Base-by-base conservation (phyloP, 2,329 filamentous ascomycete genomes). In the Hymenoscyphus fructigenus region DNA sequence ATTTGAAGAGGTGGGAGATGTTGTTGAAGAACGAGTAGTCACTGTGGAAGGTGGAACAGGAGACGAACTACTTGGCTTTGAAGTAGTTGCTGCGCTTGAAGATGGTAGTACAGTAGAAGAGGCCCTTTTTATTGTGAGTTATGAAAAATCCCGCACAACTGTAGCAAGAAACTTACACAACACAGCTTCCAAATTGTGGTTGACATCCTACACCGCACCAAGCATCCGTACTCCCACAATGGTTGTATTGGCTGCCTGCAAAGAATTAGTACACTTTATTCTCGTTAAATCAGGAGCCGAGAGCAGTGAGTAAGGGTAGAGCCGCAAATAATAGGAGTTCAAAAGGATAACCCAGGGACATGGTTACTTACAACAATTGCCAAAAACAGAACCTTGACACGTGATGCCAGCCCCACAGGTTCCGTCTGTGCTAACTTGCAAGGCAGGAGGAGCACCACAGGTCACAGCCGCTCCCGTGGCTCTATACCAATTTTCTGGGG, bases 401-500 rank as follows among this genome's bases (percentile, higher is more conserved):
- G 68, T 67, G 23, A 62, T 61, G 14, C 55, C 57, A 14, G 20
- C 55, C 9, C 63, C 63, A 56, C 68, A 70, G 10, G 65, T 65
- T 26, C 65, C 66, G 56, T 68, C 65, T 15, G 23, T 57, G 41
- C 62, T 65, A 2, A 67, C 63, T 47, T 61, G 44, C 3, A 29
- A 44, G 20, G 59, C 29, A 32, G 59, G 36, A 34, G 59, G 26
- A n/a, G 47, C 28, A 23, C n/a, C 59, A 14, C 17, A 34, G 9
- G 20, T 59, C 4, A 14, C 7, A 23, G 44, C 20, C 17, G 14
- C 17, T 59, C 38, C 38, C 4, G 20, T 38, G 12, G 34, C 10
- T 23, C 68, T 58, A 53, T 82, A 82, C 81, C 80, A 82, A 57
- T 75, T 71, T 12, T 70, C 75, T 17, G 63, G 59, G 17, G 78